phyloP scores from a whole-genome alignment of 108 stramenopile species.

The Discostella pseudostelligera region DNA sequence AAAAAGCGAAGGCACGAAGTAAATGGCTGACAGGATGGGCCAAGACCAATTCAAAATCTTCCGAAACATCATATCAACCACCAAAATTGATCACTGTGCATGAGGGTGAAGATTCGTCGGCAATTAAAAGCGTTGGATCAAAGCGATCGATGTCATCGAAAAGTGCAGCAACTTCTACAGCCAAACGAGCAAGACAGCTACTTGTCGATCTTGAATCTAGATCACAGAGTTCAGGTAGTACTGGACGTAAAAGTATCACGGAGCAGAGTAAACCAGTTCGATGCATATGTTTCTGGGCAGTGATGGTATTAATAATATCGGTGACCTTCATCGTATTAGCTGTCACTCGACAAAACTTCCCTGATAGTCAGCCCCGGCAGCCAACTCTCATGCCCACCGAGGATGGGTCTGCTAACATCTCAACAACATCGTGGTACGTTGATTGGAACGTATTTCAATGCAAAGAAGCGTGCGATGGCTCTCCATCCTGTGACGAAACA shows the following conservation, averaged over 20 bases:
- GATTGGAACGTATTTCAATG: neutral
- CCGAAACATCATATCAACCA: neutral
- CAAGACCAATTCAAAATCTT: neutral
- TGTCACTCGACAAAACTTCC: neutral
- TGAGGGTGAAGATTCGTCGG: neutral
- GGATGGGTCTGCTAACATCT: neutral
- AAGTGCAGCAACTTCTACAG: neutral
- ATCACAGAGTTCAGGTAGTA: neutral
- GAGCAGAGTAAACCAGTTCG: neutral
- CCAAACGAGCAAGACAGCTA: conserved; percentile 2
- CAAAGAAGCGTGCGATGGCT: neutral
- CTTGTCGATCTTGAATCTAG: conserved; percentile 1
- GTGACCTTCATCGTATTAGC: neutral
- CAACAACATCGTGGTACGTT: neutral
- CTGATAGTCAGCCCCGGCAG: no score
- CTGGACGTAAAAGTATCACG: neutral
- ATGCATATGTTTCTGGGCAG: neutral
- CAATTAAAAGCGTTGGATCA: neutral
- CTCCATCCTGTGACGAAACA: conserved; percentile 8
- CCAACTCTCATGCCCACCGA: neutral
- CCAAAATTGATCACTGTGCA: neutral
- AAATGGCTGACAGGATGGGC: neutral
- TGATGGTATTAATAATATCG: neutral
- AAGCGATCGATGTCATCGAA: conserved; percentile 1
- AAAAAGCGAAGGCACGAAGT: neutral